Evolutionary conservation across 306 rosid species (phyloP).

Genomic region (Prunus davidiana): DNA sequence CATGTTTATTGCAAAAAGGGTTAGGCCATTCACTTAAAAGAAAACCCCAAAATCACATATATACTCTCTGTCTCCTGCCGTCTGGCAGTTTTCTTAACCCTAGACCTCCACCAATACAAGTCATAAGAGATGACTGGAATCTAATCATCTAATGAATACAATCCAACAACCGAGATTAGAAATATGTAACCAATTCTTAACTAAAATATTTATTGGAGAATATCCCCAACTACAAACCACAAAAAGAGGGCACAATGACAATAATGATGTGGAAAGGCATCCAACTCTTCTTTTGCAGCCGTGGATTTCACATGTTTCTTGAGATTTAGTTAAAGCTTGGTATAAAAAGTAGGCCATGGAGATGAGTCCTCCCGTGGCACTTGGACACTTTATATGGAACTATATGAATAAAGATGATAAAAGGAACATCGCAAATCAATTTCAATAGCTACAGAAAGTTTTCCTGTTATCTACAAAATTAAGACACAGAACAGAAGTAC

Average conservation of each 20-base stretch:
- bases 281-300: constrained; percentile 3
- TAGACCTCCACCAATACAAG: background rate
- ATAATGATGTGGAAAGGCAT: background rate
- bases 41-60: background rate
- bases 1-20: constrained; percentile 1
- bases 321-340: background rate
- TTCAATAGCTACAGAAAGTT: background rate
- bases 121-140: background rate
- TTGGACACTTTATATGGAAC: background rate
- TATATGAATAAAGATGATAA: background rate
- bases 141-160: too few species aligned
- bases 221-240: background rate
- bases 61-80: background rate
- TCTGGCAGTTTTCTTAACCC: constrained; percentile 5
- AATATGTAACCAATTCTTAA: too few species aligned
- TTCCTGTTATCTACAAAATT: background rate
- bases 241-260: background rate
- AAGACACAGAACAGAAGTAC: background rate
- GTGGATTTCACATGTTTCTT: constrained; percentile 14
- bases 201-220: too few species aligned
- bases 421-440: background rate
- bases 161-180: too few species aligned
- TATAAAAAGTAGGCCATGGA: background rate
- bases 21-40: background rate
- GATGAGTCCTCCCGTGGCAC: constrained; percentile 3